Base-by-base conservation (phyloP, 345 rosid species). In the Euclidium syriacum region DNA sequence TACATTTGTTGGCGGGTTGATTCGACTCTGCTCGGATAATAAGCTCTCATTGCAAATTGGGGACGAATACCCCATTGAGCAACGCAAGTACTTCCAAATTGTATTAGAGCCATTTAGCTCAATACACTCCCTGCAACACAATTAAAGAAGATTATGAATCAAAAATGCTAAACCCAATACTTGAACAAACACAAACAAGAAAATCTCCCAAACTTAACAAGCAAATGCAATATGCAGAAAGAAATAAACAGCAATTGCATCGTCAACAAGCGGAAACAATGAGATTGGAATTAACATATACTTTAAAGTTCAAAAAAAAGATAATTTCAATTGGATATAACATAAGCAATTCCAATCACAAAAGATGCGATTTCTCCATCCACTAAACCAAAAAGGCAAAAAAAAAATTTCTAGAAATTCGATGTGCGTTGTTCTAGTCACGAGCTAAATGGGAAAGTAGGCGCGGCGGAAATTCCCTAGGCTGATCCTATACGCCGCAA, bases 1-100 rank as follows among this genome's bases (percentile, higher is more conserved):
- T 69, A 85, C 95, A 79, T 53, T 7, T 52, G 72, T 22, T 70
- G 81, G 10, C 63, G 70, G 2, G 60, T 9, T 41, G 66, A 39
- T 9, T 78, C 41, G 20, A 53, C 14, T 78, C 71, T 71, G 56
- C 34, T 78, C 0, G 66, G 77, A 6, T 66, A 32, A 74, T 62
- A 75, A 65, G 85, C 79, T 64, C 72, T 73, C 12, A 79, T 32
- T 26, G 67, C 26, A 25, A 68, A 72, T 55, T 76, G 90, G 59
- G 96, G 72, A 40, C 58, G 96, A 49, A 76, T 64, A 60, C 90
- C 85, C 91, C 86, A 87, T 64, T 87, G 98, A 70, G 95, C 75
- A 56, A 83, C 80, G 24, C 77, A 80, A 7, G 91, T 72, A 62
- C 77, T 86, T 76, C 92, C 95, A 75, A 76, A 86, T 56, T 85